Conservation (phyloP, 208 protist species). For the Herpetomonas samuelpessoai region DNA sequence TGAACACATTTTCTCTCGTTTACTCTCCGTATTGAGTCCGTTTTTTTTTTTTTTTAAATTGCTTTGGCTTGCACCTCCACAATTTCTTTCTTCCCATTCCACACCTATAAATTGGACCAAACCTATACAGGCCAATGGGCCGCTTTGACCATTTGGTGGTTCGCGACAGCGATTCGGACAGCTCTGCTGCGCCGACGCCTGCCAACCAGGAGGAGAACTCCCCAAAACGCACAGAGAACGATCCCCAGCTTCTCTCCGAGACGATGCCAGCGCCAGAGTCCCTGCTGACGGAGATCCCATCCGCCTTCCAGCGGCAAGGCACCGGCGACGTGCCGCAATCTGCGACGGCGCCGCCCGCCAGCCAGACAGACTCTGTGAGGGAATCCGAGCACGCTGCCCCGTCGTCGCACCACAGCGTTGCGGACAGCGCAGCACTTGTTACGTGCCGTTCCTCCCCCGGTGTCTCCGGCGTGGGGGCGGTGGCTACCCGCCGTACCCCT, state of each 20-base stretch:
- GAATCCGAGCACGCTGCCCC: not conserved
- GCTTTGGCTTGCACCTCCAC: not conserved
- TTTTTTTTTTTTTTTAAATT: constrained; percentile 18
- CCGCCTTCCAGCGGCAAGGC: not conserved
- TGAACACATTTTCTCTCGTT: constrained; percentile 10
- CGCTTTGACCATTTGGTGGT: constrained; percentile 53
- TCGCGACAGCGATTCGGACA: constrained; percentile 61
- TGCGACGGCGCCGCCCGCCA: no score
- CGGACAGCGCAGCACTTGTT: no score
- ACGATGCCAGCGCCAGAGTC: not conserved
- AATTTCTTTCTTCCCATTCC: not conserved
- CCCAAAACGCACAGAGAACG: not conserved
- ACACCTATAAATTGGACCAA: constrained; percentile 4
- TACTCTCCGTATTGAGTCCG: constrained; percentile 5
- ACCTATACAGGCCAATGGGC: constrained; percentile 15
- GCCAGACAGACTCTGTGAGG: no score
- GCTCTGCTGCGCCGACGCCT: constrained; percentile 19
- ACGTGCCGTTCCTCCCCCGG: no score
- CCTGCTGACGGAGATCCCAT: not conserved
- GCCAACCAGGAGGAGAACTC: not conserved
- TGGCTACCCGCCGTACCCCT: no score
- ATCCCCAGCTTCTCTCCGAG: constrained; percentile 4
- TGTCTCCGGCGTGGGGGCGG: no score
- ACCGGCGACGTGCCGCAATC: not conserved
- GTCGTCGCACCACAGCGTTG: no score